Evolutionary conservation across 805 yeast genomes (phyloP).

Genomic region (Teunomyces kruisii): DNA sequence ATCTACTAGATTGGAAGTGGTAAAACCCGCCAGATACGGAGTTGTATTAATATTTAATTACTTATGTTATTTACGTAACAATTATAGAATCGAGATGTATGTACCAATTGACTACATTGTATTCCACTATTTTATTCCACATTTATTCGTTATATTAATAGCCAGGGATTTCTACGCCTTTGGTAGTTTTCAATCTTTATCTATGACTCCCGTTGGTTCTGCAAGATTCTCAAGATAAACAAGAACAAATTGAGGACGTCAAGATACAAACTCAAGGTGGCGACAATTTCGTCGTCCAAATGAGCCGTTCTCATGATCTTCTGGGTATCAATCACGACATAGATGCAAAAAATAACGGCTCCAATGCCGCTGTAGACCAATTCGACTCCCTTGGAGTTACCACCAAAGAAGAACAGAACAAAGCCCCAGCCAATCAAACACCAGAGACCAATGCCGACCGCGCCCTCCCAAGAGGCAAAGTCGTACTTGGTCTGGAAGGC

Average conservation of each 20-base stretch:
- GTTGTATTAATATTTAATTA: too few relatives aligned
- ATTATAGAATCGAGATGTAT: too few relatives aligned
- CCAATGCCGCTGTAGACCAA: slow-evolving; percentile 70
- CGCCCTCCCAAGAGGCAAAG: slow-evolving; percentile 66
- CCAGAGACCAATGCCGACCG: slow-evolving; percentile 56
- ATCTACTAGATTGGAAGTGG: slow-evolving; percentile 33
- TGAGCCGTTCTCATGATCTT: slow-evolving; percentile 68
- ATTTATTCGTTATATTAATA: background rate
- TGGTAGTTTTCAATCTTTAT: too few relatives aligned
- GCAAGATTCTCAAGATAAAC: slow-evolving; percentile 66
- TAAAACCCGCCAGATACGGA: too few relatives aligned
- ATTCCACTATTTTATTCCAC: too few relatives aligned
- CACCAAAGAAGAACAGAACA: slow-evolving; percentile 64
- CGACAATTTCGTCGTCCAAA: slow-evolving; percentile 83
- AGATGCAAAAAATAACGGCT: slow-evolving; percentile 69
- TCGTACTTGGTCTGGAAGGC: slow-evolving; percentile 80
- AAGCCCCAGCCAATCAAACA: slow-evolving; percentile 71
- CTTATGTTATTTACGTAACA: too few relatives aligned
- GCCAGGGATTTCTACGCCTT: too few relatives aligned
- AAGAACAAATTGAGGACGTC: slow-evolving; percentile 82
- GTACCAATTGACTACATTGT: too few relatives aligned
- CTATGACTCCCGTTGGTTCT: slow-evolving; percentile 15
- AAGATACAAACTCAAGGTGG: slow-evolving; percentile 74
- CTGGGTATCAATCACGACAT: slow-evolving; percentile 80
- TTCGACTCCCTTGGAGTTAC: slow-evolving; percentile 53